Conservation (phyloP, 108 stramenopile species). For the Parietichytrium sp. region DNA sequence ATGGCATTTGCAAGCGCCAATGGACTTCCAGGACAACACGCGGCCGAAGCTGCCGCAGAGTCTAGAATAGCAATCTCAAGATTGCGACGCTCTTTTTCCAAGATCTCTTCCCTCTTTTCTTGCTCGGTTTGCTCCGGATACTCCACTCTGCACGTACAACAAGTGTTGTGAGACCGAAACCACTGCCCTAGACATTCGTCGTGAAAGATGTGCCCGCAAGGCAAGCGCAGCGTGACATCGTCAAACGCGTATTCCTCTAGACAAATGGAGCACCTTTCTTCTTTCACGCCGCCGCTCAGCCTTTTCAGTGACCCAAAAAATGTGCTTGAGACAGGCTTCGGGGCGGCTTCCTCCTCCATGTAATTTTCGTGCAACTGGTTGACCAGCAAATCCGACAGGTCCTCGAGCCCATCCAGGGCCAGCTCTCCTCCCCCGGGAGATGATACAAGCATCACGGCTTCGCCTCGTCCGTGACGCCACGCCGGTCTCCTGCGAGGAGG, state of each 20-base stretch:
- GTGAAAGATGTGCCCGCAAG: slow-evolving; percentile 20
- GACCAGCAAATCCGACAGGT: slow-evolving; percentile 19
- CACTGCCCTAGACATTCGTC: neutral
- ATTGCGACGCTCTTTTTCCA: no score
- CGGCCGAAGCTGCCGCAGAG: no score
- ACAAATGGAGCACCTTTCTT: neutral
- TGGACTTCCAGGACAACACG: no score
- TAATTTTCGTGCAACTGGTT: slow-evolving; percentile 32
- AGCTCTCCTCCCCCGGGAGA: no score
- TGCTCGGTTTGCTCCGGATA: neutral
- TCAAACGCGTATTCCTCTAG: neutral
- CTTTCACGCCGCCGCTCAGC: neutral
- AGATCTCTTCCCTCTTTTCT: neutral
- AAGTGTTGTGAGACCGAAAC: slow-evolving; percentile 11
- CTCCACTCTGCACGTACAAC: neutral
- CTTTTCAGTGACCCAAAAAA: neutral
- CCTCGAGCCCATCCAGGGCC: neutral
- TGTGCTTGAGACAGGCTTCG: neutral
- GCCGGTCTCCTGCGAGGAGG: no score
- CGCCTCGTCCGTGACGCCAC: no score
- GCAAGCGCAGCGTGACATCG: neutral
- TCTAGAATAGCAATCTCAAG: no score
- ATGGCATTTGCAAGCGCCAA: no score
- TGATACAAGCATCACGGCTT: no score
- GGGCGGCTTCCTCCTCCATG: slow-evolving; percentile 25